A percentile compares a stretch with the other conserved stretches of the same genome.
phyloP scores from a whole-genome alignment of 768 basidiomycete species.

The Tricholoma flavovirens region DNA sequence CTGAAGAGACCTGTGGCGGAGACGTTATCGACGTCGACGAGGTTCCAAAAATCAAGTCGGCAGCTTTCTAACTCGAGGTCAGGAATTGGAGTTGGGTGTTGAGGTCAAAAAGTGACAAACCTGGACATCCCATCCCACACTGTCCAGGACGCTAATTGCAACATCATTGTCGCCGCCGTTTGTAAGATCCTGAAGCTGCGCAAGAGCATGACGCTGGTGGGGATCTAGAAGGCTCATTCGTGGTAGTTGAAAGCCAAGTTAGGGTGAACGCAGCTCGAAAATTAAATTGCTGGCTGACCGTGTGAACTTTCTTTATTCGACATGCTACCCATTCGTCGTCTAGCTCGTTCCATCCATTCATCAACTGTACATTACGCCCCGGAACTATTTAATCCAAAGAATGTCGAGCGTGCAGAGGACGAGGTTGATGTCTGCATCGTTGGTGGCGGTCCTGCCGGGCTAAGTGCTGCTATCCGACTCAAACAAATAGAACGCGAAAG shows the following conservation, averaged over 20 bases:
- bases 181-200: slow-evolving; percentile 52
- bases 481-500: slow-evolving; percentile 86
- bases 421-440: slow-evolving; percentile 97
- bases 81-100: background rate
- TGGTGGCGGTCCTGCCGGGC: slow-evolving; percentile 91
- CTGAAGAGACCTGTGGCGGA: slow-evolving; percentile 9
- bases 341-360: slow-evolving; percentile 12
- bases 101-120: slow-evolving; percentile 24
- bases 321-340: slow-evolving; percentile 10
- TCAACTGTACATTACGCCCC: slow-evolving; percentile 1
- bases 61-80: slow-evolving; percentile 41
- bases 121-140: slow-evolving; percentile 69
- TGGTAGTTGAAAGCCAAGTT: background rate
- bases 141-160: slow-evolving; percentile 52
- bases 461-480: slow-evolving; percentile 91
- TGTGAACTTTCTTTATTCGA: background rate
- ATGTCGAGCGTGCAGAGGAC: slow-evolving; percentile 81
- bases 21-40: slow-evolving; percentile 12
- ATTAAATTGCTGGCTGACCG: background rate
- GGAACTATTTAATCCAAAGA: slow-evolving; percentile 40
- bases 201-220: slow-evolving; percentile 24
- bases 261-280: too few relatives aligned
- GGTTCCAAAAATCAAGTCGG: slow-evolving; percentile 52
- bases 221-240: slow-evolving; percentile 17
- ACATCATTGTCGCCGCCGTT: slow-evolving; percentile 57